Conservation (phyloP, 306 rosid species). For the Malus fusca region DNA sequence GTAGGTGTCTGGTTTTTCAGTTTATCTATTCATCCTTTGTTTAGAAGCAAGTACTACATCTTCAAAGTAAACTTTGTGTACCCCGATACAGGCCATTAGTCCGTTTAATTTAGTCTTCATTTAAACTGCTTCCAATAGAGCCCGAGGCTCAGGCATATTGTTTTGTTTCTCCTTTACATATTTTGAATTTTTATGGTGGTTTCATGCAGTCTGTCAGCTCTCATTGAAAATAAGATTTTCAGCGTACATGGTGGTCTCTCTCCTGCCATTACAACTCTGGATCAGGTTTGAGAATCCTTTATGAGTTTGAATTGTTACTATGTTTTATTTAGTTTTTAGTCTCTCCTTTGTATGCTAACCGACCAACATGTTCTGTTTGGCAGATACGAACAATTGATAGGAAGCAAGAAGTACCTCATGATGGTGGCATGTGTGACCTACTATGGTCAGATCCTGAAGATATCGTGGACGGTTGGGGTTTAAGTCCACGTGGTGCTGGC, state of each 20-base stretch:
- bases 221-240: slow-evolving; percentile 89
- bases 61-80: neutral
- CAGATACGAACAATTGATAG: slow-evolving; percentile 94
- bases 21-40: neutral
- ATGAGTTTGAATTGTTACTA: neutral
- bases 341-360: slow-evolving; percentile 4
- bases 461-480: slow-evolving; percentile 95
- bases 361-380: slow-evolving; percentile 12
- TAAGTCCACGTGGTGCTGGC: slow-evolving; percentile 99
- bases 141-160: slow-evolving; percentile 1
- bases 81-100: neutral
- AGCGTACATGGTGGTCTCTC: slow-evolving; percentile 98
- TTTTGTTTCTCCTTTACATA: slow-evolving; percentile 5
- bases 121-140: slow-evolving; percentile 14
- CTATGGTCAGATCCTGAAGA: slow-evolving; percentile 99
- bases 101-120: neutral
- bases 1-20: neutral
- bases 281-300: slow-evolving; percentile 55
- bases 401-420: slow-evolving; percentile 99
- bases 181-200: slow-evolving; percentile 14
- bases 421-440: slow-evolving; percentile 98
- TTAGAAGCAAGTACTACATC: neutral
- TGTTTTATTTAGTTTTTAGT: neutral
- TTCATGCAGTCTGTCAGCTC: slow-evolving; percentile 77
- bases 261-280: slow-evolving; percentile 91